Evolutionary conservation across 2,329 filamentous ascomycete species (phyloP).

Genomic region (Alternaria ethzedia): DNA sequence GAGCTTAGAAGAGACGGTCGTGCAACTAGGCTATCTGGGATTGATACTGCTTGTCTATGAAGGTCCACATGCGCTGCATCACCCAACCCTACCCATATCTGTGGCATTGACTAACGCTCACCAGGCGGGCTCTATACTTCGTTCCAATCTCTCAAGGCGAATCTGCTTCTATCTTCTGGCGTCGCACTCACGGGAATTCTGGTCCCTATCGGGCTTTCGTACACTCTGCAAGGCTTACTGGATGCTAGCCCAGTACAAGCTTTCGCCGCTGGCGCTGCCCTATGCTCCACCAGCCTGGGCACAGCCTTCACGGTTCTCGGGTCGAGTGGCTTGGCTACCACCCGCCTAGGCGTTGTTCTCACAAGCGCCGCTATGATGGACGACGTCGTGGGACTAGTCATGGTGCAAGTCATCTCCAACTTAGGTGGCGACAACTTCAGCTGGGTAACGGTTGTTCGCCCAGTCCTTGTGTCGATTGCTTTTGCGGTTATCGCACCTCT

Average conservation of each 20-base stretch:
- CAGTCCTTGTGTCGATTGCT: slow-evolving; percentile 60
- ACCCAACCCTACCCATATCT: background rate
- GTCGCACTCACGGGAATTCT: slow-evolving; percentile 72
- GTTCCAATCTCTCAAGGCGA: slow-evolving; percentile 62
- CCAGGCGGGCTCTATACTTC: slow-evolving; percentile 65
- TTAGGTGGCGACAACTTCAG: slow-evolving; percentile 57
- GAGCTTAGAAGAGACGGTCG: slow-evolving; percentile 61
- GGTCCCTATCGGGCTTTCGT: slow-evolving; percentile 70
- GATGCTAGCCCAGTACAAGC: slow-evolving; percentile 64
- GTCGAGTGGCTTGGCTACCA: slow-evolving; percentile 64
- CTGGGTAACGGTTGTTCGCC: slow-evolving; percentile 55
- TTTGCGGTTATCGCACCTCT: slow-evolving; percentile 60
- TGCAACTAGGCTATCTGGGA: slow-evolving; percentile 74
- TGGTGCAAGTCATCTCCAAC: slow-evolving; percentile 77
- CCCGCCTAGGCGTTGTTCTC: slow-evolving; percentile 67
- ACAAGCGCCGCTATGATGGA: slow-evolving; percentile 81
- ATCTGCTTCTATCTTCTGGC: slow-evolving; percentile 63
- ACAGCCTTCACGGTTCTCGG: slow-evolving; percentile 71
- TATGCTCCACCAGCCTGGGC: slow-evolving; percentile 77
- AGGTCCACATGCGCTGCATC: slow-evolving; percentile 49
- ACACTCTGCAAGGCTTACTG: slow-evolving; percentile 60
- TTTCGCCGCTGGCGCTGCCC: slow-evolving; percentile 74
- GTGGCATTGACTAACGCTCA: slow-evolving; percentile 9
- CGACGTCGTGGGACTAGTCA: slow-evolving; percentile 77
- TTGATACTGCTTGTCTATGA: slow-evolving; percentile 76